These are phyloP conservation scores for Leptomonas seymouri DNA, from an alignment of 208 protist genomes.

Conservation along the genomic window DNA sequence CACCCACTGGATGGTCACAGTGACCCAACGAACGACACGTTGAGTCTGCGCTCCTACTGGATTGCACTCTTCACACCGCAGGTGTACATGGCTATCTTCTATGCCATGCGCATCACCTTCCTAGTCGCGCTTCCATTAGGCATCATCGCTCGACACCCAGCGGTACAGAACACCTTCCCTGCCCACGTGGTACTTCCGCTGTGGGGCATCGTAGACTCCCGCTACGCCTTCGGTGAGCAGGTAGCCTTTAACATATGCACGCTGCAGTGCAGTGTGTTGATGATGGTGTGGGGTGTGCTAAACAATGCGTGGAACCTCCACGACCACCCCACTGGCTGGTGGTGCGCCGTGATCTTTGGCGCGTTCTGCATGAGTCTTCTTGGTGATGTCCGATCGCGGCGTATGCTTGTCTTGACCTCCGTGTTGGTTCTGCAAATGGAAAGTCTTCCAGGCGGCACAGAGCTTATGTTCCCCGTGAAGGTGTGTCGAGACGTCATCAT, in stretches of 20 bases:
- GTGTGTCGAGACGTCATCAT: slow-evolving; percentile 57
- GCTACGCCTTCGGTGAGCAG: slow-evolving; percentile 59
- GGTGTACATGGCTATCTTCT: slow-evolving; percentile 52
- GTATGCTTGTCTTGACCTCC: slow-evolving; percentile 47
- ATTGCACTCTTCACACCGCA: slow-evolving; percentile 41
- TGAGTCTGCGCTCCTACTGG: slow-evolving; percentile 35
- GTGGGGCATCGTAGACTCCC: slow-evolving; percentile 44
- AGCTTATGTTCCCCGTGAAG: slow-evolving; percentile 34
- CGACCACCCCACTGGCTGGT: slow-evolving; percentile 48
- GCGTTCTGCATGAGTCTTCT: slow-evolving; percentile 45
- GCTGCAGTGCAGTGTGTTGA: slow-evolving; percentile 33
- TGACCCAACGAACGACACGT: slow-evolving; percentile 32
- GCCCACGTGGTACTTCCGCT: slow-evolving; percentile 40
- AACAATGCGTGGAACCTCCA: slow-evolving; percentile 40
- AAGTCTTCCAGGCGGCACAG: slow-evolving; percentile 28
- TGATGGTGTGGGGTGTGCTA: slow-evolving; percentile 40
- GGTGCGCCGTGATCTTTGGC: slow-evolving; percentile 55
- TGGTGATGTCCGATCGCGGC: slow-evolving; percentile 55
- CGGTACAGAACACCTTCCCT: slow-evolving; percentile 36
- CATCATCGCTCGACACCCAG: slow-evolving; percentile 36
- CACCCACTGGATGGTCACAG: slow-evolving; percentile 14
- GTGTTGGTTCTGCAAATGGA: slow-evolving; percentile 66
- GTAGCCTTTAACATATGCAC: slow-evolving; percentile 28
- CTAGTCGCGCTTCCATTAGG: slow-evolving; percentile 49
- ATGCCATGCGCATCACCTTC: slow-evolving; percentile 56